phyloP scores from a whole-genome alignment of 2,329 filamentous ascomycete genomes.

The Hypoxylon sp. region DNA sequence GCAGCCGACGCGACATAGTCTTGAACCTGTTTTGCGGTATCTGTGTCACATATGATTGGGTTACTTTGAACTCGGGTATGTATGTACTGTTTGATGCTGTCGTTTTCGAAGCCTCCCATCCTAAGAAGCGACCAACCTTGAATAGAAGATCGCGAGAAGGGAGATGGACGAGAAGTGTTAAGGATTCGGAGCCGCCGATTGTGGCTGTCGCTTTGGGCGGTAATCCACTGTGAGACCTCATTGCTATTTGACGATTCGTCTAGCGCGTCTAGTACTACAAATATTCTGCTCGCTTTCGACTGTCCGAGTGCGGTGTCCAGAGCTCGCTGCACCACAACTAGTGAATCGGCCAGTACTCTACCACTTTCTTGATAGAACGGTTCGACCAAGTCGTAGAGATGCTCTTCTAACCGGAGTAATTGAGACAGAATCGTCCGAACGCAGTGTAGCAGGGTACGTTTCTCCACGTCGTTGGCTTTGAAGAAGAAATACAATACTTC shows the following conservation, averaged over 20 bases:
- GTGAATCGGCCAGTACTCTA: constrained; percentile 34
- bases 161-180: constrained; percentile 22
- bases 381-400: constrained; percentile 32
- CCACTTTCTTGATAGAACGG: constrained; percentile 37
- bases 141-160: constrained; percentile 2
- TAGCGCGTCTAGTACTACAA: constrained; percentile 33
- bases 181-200: constrained; percentile 20
- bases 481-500: constrained; percentile 41
- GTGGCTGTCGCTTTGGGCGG: not conserved
- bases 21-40: constrained; percentile 16
- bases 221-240: constrained; percentile 31
- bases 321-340: constrained; percentile 25
- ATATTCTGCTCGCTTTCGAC: constrained; percentile 17
- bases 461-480: constrained; percentile 38
- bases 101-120: constrained; percentile 24
- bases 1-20: constrained; percentile 25
- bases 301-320: constrained; percentile 17
- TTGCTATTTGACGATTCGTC: constrained; percentile 28
- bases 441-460: constrained; percentile 23
- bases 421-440: constrained; percentile 35
- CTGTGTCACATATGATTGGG: constrained; percentile 25
- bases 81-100: constrained; percentile 31
- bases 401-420: constrained; percentile 27
- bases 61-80: constrained; percentile 24
- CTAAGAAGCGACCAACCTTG: constrained; percentile 11